Conservation (phyloP, 1,284 basidiomycete species). For the Athelia sp. region DNA sequence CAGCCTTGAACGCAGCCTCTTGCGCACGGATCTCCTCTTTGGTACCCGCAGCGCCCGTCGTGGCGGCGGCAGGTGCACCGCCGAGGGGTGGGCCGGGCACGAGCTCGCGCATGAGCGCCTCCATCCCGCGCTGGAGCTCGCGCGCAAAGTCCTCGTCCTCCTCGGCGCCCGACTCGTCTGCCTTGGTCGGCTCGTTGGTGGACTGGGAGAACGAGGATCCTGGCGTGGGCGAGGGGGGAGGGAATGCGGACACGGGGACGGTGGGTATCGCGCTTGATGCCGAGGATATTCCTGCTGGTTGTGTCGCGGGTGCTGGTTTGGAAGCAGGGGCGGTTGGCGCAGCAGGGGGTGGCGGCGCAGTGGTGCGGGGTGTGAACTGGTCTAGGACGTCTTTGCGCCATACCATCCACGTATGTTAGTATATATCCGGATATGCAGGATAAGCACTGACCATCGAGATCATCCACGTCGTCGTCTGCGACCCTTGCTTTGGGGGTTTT, state of each 20-base stretch:
- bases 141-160: constrained; percentile 25
- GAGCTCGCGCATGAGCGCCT: constrained; percentile 75
- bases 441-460: constrained; percentile 58
- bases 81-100: constrained; percentile 27
- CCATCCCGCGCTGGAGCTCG: constrained; percentile 58
- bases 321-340: constrained; percentile 20
- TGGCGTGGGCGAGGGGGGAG: constrained; percentile 17
- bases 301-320: constrained; percentile 9
- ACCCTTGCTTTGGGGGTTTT: background rate
- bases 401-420: constrained; percentile 4
- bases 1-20: constrained; percentile 50
- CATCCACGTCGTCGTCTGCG: constrained; percentile 60
- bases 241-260: constrained; percentile 24
- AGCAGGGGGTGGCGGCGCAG: constrained; percentile 18
- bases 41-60: constrained; percentile 7
- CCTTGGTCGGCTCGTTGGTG: constrained; percentile 6
- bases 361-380: constrained; percentile 30
- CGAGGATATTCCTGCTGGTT: constrained; percentile 14
- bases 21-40: constrained; percentile 32
- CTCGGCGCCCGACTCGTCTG: background rate
- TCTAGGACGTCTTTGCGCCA: constrained; percentile 48
- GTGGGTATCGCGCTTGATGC: constrained; percentile 18
- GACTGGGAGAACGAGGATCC: constrained; percentile 8
- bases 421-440: background rate
- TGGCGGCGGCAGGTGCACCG: constrained; percentile 13